These are phyloP conservation scores for Babesia ovis DNA, from an alignment of 169 alveolate species.

Conservation along the genomic window DNA sequence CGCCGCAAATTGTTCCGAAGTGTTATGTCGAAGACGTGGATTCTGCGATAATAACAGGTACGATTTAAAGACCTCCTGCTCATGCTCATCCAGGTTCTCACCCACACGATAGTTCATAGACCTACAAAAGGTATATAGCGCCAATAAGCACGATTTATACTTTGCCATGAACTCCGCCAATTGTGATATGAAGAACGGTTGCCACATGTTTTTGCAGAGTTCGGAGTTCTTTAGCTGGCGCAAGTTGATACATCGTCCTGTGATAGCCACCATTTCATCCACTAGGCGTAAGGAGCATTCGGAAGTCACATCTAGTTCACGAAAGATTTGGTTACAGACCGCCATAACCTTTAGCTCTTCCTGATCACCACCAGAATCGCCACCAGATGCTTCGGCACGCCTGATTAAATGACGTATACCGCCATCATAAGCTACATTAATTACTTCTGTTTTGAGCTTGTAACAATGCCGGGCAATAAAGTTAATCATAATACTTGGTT, in stretches of 20 bases:
- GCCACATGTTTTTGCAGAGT: conserved; percentile 26
- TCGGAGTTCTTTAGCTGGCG: conserved; percentile 10
- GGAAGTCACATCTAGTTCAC: conserved; percentile 46
- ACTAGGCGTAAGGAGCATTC: conserved; percentile 29
- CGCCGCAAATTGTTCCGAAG: conserved; percentile 37
- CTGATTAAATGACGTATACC: not conserved
- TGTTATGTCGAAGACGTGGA: conserved; percentile 13
- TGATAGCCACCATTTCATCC: conserved; percentile 34
- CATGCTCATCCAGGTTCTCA: conserved; percentile 49
- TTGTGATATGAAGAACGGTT: conserved; percentile 50
- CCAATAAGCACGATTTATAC: conserved; percentile 33
- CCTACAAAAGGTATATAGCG: conserved; percentile 44
- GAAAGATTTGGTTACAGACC: conserved; percentile 42
- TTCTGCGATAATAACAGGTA: conserved; percentile 18
- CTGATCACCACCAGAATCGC: not conserved
- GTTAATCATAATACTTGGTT: conserved; percentile 14
- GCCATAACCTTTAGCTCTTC: conserved; percentile 6
- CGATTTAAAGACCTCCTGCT: conserved; percentile 15
- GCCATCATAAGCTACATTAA: conserved; percentile 4
- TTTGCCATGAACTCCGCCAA: conserved; percentile 49
- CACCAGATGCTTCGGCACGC: not conserved
- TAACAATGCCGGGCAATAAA: conserved; percentile 12
- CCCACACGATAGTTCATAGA: conserved; percentile 24
- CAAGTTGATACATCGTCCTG: conserved; percentile 40
- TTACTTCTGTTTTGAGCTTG: conserved; percentile 19